Evolutionary conservation across 306 rosid species (phyloP), one percentile per base, ranked within the genome.

Genomic region (Citrullus colocynthis): DNA sequence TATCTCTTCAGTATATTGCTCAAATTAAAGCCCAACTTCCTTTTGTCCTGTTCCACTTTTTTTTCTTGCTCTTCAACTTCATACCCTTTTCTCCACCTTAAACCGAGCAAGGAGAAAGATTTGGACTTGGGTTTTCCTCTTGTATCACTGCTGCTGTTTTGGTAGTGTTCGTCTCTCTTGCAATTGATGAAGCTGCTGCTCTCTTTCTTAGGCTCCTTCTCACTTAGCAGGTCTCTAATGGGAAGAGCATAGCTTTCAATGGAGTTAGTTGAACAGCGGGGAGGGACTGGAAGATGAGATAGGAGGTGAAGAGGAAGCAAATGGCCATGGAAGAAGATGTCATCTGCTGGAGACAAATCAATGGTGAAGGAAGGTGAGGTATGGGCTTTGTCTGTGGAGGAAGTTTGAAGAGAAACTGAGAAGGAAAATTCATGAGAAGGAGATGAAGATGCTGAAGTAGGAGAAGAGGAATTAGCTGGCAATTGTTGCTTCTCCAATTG

Each of bases 301-400:
- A 94, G 87, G 77, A 90, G 90, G 64, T 92, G 98, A 20, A 94
- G 90, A 36, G 98, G 98, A 51, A 94, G 97, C 82, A 94, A 81
- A 81, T 92, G 98, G 28, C 98, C 98, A n/a, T 90, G 98, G 90
- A 92, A 94, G 93, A 94, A 94, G 73, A 94, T 94, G 84, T 94
- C 98, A 45, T 94, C 98, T 6, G 98, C 98, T 0, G 98, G 98
- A 52, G 98, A 85, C 78, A 94, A 84, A 83, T 94, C 98, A 49
- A 89, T 78, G 63, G 97, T 97, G 58, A 85, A 84, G 6, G 95
- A 85, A 77, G 89, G 64, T 18, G 85, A 67, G 12, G 82, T 13
- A 76, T 81, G 82, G 85, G 88, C 52, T 75, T 85, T 78, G 49
- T 91, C 64, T 73, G 85, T 17, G 49, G 83, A 76, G 73, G 80